Evolutionary conservation across 2,329 filamentous ascomycete genomes (phyloP).

Genomic region (Phaeosphaeriaceae sp.): DNA sequence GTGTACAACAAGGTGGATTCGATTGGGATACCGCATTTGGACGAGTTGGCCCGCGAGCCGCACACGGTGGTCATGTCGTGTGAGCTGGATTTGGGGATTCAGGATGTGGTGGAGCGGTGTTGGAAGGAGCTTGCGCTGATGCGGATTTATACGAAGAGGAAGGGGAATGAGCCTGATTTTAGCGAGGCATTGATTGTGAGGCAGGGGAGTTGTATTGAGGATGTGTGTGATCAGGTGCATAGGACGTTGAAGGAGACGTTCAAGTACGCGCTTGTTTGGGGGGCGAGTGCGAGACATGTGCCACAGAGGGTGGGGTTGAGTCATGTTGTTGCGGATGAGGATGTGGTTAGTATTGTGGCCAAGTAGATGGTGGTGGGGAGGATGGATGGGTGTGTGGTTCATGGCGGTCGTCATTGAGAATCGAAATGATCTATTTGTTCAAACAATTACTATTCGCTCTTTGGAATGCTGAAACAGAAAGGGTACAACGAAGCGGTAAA

Average conservation of each 20-base stretch:
- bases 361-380: constrained; percentile 29
- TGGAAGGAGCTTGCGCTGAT: constrained; percentile 94
- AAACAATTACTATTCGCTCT: no score
- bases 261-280: constrained; percentile 98
- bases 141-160: constrained; percentile 86
- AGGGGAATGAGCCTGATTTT: constrained; percentile 89
- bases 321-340: constrained; percentile 76
- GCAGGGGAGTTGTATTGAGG: constrained; percentile 86
- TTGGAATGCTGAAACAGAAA: no score
- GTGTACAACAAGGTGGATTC: constrained; percentile 99
- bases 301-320: constrained; percentile 89
- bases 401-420: no score
- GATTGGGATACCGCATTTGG: constrained; percentile 90
- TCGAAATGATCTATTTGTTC: no score
- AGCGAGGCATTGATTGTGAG: constrained; percentile 91
- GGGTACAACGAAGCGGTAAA: no score
- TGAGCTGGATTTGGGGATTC: constrained; percentile 90
- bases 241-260: constrained; percentile 95
- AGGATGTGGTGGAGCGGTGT: constrained; percentile 91
- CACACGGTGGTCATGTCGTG: constrained; percentile 97
- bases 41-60: constrained; percentile 88
- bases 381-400: no score
- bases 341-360: constrained; percentile 69
- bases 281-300: constrained; percentile 90
- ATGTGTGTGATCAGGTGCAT: constrained; percentile 96